Evolutionary conservation across 139 green algal genomes (phyloP).

Genomic region (Chlorella sp.): DNA sequence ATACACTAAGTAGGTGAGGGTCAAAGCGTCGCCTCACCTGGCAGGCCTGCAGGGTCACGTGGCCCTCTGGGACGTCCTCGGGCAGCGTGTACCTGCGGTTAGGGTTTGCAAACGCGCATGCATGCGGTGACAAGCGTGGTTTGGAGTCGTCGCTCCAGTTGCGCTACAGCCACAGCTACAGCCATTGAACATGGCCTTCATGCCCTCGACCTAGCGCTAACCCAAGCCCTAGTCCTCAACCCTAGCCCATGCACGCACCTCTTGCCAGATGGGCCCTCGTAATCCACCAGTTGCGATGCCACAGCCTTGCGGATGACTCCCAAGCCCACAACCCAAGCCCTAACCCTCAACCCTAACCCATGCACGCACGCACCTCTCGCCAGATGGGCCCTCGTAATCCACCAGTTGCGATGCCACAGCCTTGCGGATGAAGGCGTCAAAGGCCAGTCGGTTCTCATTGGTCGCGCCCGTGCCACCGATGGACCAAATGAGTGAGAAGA

Average conservation of each 20-base stretch:
- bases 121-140: no score
- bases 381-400: conserved; percentile 33
- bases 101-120: no score
- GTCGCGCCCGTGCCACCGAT: conserved; percentile 46
- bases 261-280: conserved; percentile 36
- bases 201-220: no score
- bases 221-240: no score
- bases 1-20: no score
- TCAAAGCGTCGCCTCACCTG: no score
- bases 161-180: no score
- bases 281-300: conserved; percentile 20
- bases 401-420: conserved; percentile 20
- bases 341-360: no score
- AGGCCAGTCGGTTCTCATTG: conserved; percentile 32
- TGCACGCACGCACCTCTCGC: conserved; percentile 24
- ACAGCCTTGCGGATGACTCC: conserved; percentile 48
- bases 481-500: conserved; percentile 65
- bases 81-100: conserved; percentile 35
- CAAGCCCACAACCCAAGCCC: no score
- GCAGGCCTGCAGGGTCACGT: conserved; percentile 11
- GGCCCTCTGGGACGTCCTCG: conserved; percentile 44
- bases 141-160: no score
- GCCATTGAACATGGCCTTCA: no score
- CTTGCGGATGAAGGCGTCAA: conserved; percentile 60
- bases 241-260: conserved; percentile 7